These are phyloP conservation scores for Boletus reticulatus DNA, from an alignment of 768 basidiomycete genomes.

Conservation along the genomic window DNA sequence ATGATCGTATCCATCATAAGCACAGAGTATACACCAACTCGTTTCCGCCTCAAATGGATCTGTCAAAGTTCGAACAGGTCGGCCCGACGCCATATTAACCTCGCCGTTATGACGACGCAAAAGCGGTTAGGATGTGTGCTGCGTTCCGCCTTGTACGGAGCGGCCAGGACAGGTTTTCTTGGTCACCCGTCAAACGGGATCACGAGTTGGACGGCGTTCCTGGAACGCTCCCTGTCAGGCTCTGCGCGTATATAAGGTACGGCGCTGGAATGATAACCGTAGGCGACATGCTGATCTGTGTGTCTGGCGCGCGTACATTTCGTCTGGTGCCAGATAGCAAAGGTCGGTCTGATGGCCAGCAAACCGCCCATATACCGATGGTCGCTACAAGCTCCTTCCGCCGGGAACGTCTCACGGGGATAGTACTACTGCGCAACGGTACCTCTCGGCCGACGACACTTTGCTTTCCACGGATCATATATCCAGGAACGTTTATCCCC, in stretches of 20 bases:
- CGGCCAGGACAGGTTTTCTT: not conserved
- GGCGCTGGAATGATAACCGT: constrained; percentile 6
- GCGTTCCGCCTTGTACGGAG: constrained; percentile 6
- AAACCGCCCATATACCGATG: not conserved
- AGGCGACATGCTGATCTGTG: not conserved
- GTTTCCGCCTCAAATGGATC: not conserved
- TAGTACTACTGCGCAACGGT: not conserved
- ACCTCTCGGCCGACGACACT: not conserved
- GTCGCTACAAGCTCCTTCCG: not conserved
- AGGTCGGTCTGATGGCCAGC: no score
- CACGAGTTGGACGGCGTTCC: not conserved
- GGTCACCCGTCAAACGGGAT: not conserved
- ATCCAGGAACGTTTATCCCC: not conserved
- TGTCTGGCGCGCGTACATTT: no score
- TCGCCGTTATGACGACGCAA: not conserved
- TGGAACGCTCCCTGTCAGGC: not conserved
- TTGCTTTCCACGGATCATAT: not conserved
- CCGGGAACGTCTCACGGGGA: not conserved
- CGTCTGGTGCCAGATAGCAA: no score
- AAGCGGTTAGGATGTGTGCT: not conserved
- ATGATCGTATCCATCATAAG: constrained; percentile 1
- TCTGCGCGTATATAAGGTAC: not conserved
- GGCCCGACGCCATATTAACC: not conserved
- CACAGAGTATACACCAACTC: not conserved
- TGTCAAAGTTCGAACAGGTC: not conserved